Percentiles rank a stretch among this genome's conserved stretches.
phyloP scores from a whole-genome alignment of 2,329 filamentous ascomycete genomes.

The Uncinocarpus reesii region DNA sequence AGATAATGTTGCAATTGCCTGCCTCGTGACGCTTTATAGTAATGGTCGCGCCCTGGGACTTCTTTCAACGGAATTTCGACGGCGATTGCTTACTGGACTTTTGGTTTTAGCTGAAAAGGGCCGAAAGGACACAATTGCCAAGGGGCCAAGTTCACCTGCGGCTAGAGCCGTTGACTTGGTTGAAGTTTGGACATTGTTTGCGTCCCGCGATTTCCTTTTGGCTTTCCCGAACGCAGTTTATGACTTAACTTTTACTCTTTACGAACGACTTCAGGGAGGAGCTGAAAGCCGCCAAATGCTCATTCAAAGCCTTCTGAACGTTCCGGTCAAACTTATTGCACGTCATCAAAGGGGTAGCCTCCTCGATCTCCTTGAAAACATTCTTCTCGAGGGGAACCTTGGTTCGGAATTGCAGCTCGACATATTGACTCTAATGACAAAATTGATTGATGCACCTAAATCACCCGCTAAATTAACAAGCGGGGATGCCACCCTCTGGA shows the following conservation, averaged over 20 bases:
- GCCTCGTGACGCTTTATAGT: constrained; percentile 27
- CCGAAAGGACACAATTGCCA: background rate
- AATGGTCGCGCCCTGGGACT: constrained; percentile 24
- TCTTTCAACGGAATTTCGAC: constrained; percentile 25
- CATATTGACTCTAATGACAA: constrained; percentile 32
- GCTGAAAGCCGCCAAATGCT: constrained; percentile 23
- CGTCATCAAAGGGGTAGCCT: constrained; percentile 29
- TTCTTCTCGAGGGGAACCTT: constrained; percentile 23
- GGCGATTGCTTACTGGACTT: constrained; percentile 27
- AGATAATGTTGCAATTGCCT: constrained; percentile 24
- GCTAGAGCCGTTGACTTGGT: constrained; percentile 21
- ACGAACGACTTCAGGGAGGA: constrained; percentile 26
- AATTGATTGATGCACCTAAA: constrained; percentile 32
- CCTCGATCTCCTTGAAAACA: constrained; percentile 28
- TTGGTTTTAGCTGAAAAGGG: constrained; percentile 15
- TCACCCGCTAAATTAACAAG: constrained; percentile 29
- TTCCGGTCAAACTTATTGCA: constrained; percentile 29
- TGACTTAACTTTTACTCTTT: constrained; percentile 29
- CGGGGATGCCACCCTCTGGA: constrained; percentile 31
- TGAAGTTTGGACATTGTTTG: constrained; percentile 31
- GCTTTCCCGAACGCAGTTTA: constrained; percentile 26
- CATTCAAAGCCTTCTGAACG: constrained; percentile 29
- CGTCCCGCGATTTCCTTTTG: constrained; percentile 33
- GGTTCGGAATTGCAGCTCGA: constrained; percentile 24
- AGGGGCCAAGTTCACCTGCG: background rate